Conservation (phyloP, 2,329 filamentous ascomycete species). For the Oidium heveae region DNA sequence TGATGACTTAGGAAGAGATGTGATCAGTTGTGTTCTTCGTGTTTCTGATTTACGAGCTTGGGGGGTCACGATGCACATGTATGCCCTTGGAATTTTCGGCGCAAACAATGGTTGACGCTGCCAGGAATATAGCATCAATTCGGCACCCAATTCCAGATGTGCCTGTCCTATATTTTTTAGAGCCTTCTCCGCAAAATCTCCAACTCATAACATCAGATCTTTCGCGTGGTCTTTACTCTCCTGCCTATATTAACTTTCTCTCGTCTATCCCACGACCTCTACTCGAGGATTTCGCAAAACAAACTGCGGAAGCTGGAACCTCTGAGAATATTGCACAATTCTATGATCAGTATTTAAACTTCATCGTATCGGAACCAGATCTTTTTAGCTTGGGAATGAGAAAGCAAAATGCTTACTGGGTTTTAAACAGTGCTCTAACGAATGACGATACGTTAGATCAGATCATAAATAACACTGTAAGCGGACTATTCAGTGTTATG, state of each 20-base stretch:
- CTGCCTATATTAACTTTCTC: slow-evolving; percentile 90
- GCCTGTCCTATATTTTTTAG: slow-evolving; percentile 85
- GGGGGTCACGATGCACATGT: slow-evolving; percentile 96
- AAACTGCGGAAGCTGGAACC: slow-evolving; percentile 63
- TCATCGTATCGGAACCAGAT: slow-evolving; percentile 85
- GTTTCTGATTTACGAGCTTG: slow-evolving; percentile 81
- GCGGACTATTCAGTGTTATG: slow-evolving; percentile 87
- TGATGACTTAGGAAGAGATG: slow-evolving; percentile 71
- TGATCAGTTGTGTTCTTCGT: slow-evolving; percentile 85
- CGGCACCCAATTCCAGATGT: slow-evolving; percentile 89
- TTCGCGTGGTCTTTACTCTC: slow-evolving; percentile 66
- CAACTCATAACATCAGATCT: slow-evolving; percentile 66
- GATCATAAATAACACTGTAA: slow-evolving; percentile 76
- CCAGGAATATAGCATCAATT: slow-evolving; percentile 52
- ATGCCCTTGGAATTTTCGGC: slow-evolving; percentile 13
- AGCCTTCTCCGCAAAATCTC: slow-evolving; percentile 62
- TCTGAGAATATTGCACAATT: slow-evolving; percentile 79
- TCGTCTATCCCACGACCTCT: slow-evolving; percentile 75
- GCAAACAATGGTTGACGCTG: slow-evolving; percentile 7
- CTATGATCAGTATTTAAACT: slow-evolving; percentile 93
- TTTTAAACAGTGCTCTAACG: slow-evolving; percentile 80
- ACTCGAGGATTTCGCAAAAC: slow-evolving; percentile 79
- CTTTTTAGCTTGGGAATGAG: slow-evolving; percentile 85
- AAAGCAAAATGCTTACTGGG: slow-evolving; percentile 77
- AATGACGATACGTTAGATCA: slow-evolving; percentile 73